phyloP scores from a whole-genome alignment of 441 rosid genomes.

The Gossypium aridum region DNA sequence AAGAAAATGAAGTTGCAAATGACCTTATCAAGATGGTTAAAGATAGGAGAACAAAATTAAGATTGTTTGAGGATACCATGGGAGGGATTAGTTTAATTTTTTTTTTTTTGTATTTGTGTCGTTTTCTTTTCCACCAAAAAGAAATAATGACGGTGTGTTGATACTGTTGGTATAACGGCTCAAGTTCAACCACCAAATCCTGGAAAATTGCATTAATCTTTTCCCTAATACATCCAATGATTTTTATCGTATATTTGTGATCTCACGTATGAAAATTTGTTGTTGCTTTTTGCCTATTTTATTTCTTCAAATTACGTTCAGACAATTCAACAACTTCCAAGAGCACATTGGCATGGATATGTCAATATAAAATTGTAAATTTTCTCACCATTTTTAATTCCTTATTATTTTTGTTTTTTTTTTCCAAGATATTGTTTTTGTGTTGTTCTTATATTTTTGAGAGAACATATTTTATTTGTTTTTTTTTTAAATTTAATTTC shows the following conservation, averaged over 20 bases:
- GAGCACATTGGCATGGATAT: background rate
- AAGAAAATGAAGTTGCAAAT: too few species aligned
- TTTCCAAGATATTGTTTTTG: background rate
- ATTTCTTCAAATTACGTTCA: background rate
- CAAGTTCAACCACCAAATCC: background rate
- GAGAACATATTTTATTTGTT: background rate
- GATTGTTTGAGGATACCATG: too few species aligned
- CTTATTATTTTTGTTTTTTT: background rate
- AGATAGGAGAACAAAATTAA: too few species aligned
- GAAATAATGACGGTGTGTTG: too few species aligned
- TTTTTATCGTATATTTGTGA: background rate
- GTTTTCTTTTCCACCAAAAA: too few species aligned
- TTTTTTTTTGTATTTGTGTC: too few species aligned
- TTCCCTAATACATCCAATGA: background rate
- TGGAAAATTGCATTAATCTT: background rate
- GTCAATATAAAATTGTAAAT: background rate
- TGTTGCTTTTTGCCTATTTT: background rate
- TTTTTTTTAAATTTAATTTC: background rate
- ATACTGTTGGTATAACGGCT: conserved; percentile 10
- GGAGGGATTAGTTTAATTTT: too few species aligned
- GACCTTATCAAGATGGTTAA: too few species aligned
- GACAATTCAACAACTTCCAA: background rate
- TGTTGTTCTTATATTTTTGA: background rate
- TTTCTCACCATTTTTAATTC: background rate
- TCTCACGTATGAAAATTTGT: background rate